Conservation (phyloP, 805 yeast genomes). For the Yarrowia divulgata region DNA sequence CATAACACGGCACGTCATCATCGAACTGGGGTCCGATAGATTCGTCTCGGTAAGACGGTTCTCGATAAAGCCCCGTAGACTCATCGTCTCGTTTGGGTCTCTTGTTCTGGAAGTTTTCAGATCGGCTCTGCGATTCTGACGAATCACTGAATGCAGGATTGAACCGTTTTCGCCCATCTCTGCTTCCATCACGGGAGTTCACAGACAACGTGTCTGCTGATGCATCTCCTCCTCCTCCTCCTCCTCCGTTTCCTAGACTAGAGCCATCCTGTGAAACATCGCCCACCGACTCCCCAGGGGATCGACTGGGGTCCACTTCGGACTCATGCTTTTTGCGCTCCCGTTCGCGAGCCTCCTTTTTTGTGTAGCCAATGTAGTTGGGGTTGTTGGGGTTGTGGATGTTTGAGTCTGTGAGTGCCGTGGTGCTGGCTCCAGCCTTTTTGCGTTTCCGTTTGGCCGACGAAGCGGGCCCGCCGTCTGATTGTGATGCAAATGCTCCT, state of each 20-base stretch:
- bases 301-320: not conserved
- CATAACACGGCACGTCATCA: slow-evolving; percentile 12
- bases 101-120: not conserved
- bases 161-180: slow-evolving; percentile 20
- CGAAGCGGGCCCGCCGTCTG: not conserved
- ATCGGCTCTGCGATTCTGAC: not conserved
- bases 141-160: slow-evolving; percentile 11
- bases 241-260: not conserved
- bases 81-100: not conserved
- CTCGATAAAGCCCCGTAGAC: not conserved
- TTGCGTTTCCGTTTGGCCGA: slow-evolving; percentile 13
- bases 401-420: slow-evolving; percentile 23
- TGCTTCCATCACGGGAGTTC: not conserved
- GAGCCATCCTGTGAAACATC: slow-evolving; percentile 2
- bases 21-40: slow-evolving; percentile 20
- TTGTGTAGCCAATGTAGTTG: slow-evolving; percentile 29
- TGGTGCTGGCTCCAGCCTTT: not conserved
- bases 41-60: not conserved
- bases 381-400: slow-evolving; percentile 38
- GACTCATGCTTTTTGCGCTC: not conserved
- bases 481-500: not conserved
- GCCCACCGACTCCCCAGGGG: not conserved
- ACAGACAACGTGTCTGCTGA: not conserved
- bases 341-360: slow-evolving; percentile 28
- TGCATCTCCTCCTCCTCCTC: not conserved